Conservation (phyloP, 2,329 filamentous ascomycete species). For the Daldinia sp. region DNA sequence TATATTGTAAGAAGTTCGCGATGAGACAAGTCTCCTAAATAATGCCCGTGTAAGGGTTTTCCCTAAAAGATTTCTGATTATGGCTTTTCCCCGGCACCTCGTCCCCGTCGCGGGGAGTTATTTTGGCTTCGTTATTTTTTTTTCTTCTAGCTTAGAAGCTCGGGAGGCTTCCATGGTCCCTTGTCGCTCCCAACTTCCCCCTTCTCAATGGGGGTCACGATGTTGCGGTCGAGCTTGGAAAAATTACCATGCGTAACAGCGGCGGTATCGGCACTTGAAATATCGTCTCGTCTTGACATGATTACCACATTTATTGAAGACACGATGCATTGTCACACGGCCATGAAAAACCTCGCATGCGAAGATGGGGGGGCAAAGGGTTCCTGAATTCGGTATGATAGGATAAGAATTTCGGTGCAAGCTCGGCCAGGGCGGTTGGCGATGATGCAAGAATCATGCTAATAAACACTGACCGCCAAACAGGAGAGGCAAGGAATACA, state of each 20-base stretch:
- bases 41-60: constrained; percentile 21
- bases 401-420: constrained; percentile 49
- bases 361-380: constrained; percentile 28
- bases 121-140: not conserved
- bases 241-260: constrained; percentile 28
- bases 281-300: constrained; percentile 30
- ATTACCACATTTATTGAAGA: constrained; percentile 40
- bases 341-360: constrained; percentile 38
- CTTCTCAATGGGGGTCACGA: constrained; percentile 30
- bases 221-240: constrained; percentile 26
- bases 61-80: constrained; percentile 15
- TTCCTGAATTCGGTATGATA: constrained; percentile 39
- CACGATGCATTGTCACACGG: constrained; percentile 41
- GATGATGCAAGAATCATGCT: constrained; percentile 50
- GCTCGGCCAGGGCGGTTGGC: constrained; percentile 50
- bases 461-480: constrained; percentile 48
- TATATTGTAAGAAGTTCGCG: not conserved
- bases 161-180: constrained; percentile 8
- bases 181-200: constrained; percentile 2
- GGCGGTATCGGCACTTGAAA: constrained; percentile 43
- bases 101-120: constrained; percentile 15
- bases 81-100: constrained; percentile 1
- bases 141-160: not conserved
- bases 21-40: constrained; percentile 34
- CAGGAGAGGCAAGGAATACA: constrained; percentile 22